Base-by-base conservation (phyloP, 352 stramenopile species). In the Hyaloperonospora brassicae region DNA sequence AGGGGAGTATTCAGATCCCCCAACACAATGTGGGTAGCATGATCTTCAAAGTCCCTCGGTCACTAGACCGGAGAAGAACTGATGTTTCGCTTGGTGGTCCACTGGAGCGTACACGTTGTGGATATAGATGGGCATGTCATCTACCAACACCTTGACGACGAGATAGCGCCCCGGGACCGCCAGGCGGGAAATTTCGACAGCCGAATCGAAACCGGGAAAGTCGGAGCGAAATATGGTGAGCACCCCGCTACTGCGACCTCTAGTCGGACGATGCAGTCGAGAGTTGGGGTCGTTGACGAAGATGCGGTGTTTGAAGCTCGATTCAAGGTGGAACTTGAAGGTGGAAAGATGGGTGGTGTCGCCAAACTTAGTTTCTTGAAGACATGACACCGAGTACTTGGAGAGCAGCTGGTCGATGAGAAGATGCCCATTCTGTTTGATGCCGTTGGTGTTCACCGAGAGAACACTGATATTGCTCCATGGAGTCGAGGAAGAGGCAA, bases 391-490 rank as follows among this genome's bases (percentile, higher is more conserved):
- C 2, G 23, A 48, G 42, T 48, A 17, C 23, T 48, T 35, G 22
- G 42, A 34, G 22, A 48, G 42, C 7, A 48, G 2, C 9, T 17
- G 1, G 5, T 48, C 23, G 11, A 48, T 48, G 13, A 48, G 11
- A 2, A 48, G 23, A 17, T 35, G 23, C 0, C 23, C 23, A 11
- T 35, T 48, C 23, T 48, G 30, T 23, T 34, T 35, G 8, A 34
- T 35, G 21, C 42, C 42, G n/a, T 48, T 48, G 9, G 42, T 34
- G 23, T 48, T 48, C 42, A 48, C 42, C n/a, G 42, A 22, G 1
- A 48, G 22, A 35, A 48, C 23, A 48, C 43, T 48, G 14, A 48
- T 48, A 12, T 48, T 48, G 24, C 23, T 48, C 43, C 43, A 48
- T 2, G 38, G 7, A 8, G 27, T 31, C 23, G 11, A 14, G 22